Conservation (phyloP, 306 rosid genomes). For the Prunus armeniaca region DNA sequence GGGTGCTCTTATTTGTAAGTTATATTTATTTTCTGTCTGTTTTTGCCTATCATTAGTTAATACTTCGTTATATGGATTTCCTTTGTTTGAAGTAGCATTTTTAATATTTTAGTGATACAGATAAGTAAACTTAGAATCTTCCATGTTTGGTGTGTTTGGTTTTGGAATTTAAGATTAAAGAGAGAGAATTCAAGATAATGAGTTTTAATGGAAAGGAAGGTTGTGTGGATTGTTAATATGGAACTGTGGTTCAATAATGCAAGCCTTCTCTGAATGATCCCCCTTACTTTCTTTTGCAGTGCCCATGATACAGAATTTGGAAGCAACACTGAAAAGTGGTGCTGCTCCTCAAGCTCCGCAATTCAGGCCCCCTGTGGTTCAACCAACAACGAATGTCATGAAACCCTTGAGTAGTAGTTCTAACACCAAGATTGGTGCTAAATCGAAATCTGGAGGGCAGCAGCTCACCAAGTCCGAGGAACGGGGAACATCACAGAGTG, state of each 20-base stretch:
- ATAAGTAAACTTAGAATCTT: neutral
- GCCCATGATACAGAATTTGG: conserved; percentile 94
- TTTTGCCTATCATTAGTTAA: neutral
- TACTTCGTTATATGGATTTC: neutral
- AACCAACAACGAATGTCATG: neutral
- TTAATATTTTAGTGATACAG: neutral
- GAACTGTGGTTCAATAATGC: neutral
- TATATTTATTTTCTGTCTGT: neutral
- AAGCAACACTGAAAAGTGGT: conserved; percentile 69
- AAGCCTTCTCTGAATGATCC: neutral
- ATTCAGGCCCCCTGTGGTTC: conserved; percentile 44
- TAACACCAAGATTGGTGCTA: conserved; percentile 1
- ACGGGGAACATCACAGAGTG: conserved; percentile 16
- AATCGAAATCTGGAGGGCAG: conserved; percentile 13
- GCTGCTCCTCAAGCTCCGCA: conserved; percentile 86
- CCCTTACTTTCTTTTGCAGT: conserved; percentile 41
- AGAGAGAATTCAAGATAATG: neutral
- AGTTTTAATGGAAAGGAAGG: neutral
- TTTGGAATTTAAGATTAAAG: neutral
- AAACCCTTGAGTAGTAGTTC: conserved; percentile 18
- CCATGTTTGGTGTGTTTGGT: neutral
- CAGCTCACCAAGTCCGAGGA: conserved; percentile 25
- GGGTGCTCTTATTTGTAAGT: conserved; percentile 81
- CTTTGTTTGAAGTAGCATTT: neutral
- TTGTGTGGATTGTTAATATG: neutral